A percentile compares a stretch with the other conserved stretches of the same genome.
Conservation (phyloP, 352 stramenopile genomes). For the Phytophthora cactorum region DNA sequence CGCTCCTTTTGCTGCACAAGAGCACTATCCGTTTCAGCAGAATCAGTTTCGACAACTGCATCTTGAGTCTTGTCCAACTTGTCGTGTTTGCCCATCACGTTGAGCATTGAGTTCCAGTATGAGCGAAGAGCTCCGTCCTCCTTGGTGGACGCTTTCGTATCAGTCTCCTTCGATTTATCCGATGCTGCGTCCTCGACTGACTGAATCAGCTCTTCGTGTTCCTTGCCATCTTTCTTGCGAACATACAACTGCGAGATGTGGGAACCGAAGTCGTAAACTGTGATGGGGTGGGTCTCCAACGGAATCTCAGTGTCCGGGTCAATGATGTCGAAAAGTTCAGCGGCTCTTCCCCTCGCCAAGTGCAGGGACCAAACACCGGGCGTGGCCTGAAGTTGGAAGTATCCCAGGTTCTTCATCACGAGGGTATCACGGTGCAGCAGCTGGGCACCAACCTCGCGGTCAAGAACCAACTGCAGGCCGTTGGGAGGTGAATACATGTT, state of each 20-base stretch:
- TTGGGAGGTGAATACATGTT: constrained; percentile 86
- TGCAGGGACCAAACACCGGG: constrained; percentile 95
- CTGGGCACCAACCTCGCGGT: constrained; percentile 65
- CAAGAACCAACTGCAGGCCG: constrained; percentile 92
- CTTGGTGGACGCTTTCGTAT: constrained; percentile 41
- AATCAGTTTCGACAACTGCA: constrained; percentile 20
- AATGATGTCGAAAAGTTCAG: constrained; percentile 85
- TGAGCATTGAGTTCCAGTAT: constrained; percentile 82
- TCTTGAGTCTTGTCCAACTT: constrained; percentile 15
- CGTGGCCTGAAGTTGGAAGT: constrained; percentile 98
- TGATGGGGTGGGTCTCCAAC: constrained; percentile 46
- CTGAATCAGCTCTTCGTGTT: constrained; percentile 71
- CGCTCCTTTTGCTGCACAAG: constrained; percentile 38
- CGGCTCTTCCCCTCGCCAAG: constrained; percentile 83
- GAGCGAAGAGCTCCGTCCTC: constrained; percentile 61
- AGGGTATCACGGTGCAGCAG: constrained; percentile 93
- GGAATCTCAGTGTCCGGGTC: constrained; percentile 49
- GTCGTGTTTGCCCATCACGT: constrained; percentile 59
- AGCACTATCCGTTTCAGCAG: constrained; percentile 8
- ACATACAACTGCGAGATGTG: constrained; percentile 90
- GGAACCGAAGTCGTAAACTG: constrained; percentile 90
- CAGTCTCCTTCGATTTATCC: constrained; percentile 13
- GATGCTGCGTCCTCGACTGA: constrained; percentile 33
- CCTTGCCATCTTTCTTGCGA: constrained; percentile 90
- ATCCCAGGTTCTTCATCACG: constrained; percentile 99